Conservation (phyloP, 1,284 basidiomycete species). For the Ustilago bromivora region DNA sequence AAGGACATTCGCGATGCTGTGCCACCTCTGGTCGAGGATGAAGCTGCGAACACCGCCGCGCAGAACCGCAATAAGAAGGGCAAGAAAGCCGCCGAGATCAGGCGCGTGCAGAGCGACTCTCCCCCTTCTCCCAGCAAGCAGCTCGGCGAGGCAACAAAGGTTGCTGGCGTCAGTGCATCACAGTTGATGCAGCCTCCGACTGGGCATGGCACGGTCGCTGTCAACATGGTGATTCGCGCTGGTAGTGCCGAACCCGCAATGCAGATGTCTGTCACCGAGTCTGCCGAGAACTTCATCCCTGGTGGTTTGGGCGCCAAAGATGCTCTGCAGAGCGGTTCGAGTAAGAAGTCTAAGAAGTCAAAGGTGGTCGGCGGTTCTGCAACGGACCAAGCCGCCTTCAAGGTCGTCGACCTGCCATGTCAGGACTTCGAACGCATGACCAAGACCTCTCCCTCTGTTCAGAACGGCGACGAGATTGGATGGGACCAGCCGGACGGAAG, state of each 20-base stretch:
- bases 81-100: constrained; percentile 28
- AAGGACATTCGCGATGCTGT: constrained; percentile 34
- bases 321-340: constrained; percentile 10
- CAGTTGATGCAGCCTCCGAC: constrained; percentile 18
- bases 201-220: constrained; percentile 7
- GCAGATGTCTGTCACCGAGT: constrained; percentile 9
- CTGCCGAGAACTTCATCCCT: constrained; percentile 3
- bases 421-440: constrained; percentile 50
- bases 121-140: constrained; percentile 40
- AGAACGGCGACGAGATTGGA: constrained; percentile 52
- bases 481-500: constrained; percentile 67
- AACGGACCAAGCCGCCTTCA: constrained; percentile 30
- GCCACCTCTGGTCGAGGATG: constrained; percentile 15
- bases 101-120: constrained; percentile 44
- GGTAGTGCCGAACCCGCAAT: constrained; percentile 29
- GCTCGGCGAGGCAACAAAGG: constrained; percentile 12
- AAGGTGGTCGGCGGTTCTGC: constrained; percentile 25
- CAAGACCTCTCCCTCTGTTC: constrained; percentile 25
- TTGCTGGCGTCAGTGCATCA: background rate
- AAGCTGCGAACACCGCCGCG: constrained; percentile 12
- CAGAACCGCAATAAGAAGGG: constrained; percentile 33
- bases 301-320: constrained; percentile 9
- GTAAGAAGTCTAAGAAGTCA: constrained; percentile 40
- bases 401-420: constrained; percentile 37
- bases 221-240: constrained; percentile 18